Evolutionary conservation across 768 basidiomycete species (phyloP).

Genomic region (Pleurotus sapidus): DNA sequence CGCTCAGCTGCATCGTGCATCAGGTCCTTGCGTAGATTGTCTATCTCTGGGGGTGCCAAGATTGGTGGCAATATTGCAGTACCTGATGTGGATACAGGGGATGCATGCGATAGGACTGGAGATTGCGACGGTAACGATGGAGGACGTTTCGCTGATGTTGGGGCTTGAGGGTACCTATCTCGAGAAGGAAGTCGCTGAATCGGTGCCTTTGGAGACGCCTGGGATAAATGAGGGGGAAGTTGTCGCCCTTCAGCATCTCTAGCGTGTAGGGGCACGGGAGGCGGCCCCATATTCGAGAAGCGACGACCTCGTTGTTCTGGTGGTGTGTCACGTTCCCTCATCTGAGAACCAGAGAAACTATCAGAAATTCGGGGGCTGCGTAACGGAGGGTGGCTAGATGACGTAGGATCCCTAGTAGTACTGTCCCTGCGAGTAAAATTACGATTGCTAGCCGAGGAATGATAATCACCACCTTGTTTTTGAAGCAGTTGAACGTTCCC

Average conservation of each 20-base stretch:
- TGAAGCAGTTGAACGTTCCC: slow-evolving; percentile 57
- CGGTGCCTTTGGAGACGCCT: slow-evolving; percentile 23
- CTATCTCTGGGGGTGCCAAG: slow-evolving; percentile 43
- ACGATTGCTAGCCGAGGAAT: background rate
- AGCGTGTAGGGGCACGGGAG: slow-evolving; percentile 40
- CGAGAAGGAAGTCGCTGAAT: slow-evolving; percentile 39
- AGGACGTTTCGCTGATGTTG: slow-evolving; percentile 25
- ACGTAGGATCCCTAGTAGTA: slow-evolving; percentile 18
- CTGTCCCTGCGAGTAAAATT: background rate
- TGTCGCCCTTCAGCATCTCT: slow-evolving; percentile 43
- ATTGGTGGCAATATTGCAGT: slow-evolving; percentile 15
- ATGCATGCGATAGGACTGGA: slow-evolving; percentile 1
- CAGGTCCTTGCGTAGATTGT: slow-evolving; percentile 65
- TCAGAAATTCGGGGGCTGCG: slow-evolving; percentile 34
- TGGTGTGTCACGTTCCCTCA: background rate
- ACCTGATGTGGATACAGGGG: background rate
- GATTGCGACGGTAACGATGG: slow-evolving; percentile 10
- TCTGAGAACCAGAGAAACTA: slow-evolving; percentile 9
- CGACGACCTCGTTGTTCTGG: slow-evolving; percentile 13
- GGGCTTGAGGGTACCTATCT: slow-evolving; percentile 35
- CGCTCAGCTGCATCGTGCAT: slow-evolving; percentile 88
- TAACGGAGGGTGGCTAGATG: slow-evolving; percentile 35
- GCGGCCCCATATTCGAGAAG: slow-evolving; percentile 49
- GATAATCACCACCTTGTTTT: slow-evolving; percentile 39
- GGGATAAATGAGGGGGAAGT: slow-evolving; percentile 55